phyloP scores from a whole-genome alignment of 2,329 filamentous ascomycete genomes.

The Fusarium sp. region DNA sequence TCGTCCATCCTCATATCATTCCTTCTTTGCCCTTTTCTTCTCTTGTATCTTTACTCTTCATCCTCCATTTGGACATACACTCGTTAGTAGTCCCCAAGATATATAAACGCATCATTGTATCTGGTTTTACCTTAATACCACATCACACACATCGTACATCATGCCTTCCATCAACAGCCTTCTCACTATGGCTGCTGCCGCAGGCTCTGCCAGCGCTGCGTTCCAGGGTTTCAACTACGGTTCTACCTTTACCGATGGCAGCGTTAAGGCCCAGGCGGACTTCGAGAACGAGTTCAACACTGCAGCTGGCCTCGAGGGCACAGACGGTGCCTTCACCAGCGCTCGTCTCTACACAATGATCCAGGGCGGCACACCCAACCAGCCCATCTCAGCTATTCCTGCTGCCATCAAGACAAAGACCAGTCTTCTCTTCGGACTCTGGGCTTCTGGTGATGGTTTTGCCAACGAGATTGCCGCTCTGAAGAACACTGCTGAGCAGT shows the following conservation, averaged over 20 bases:
- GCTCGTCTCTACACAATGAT: constrained; percentile 83
- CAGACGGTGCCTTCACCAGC: constrained; percentile 72
- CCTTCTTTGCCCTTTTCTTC: constrained; percentile 2
- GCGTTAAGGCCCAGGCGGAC: constrained; percentile 71
- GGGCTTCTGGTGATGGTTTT: constrained; percentile 81
- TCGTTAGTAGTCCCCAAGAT: constrained; percentile 29
- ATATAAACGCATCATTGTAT: constrained; percentile 2
- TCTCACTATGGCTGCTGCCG: constrained; percentile 53
- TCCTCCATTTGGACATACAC: constrained; percentile 22
- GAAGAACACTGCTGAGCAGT: constrained; percentile 74
- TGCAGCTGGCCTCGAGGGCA: constrained; percentile 73
- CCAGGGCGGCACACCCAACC: constrained; percentile 74
- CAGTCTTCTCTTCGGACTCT: constrained; percentile 83
- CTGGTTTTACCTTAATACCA: not conserved
- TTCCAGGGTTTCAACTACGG: constrained; percentile 82
- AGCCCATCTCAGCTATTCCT: constrained; percentile 79
- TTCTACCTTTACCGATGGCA: constrained; percentile 70
- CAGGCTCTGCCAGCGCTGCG: constrained; percentile 54
- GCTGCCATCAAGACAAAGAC: constrained; percentile 87
- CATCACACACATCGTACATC: constrained; percentile 14
- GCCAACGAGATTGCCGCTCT: constrained; percentile 81
- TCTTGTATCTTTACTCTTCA: constrained; percentile 8
- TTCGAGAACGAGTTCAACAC: constrained; percentile 78
- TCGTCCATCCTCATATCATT: not conserved
- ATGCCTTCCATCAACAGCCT: constrained; percentile 54